A percentile compares a stretch with the other conserved stretches of the same genome.
Evolutionary conservation across 176 grass and related monocot species (phyloP).

Genomic region (Aegilops bicornis): DNA sequence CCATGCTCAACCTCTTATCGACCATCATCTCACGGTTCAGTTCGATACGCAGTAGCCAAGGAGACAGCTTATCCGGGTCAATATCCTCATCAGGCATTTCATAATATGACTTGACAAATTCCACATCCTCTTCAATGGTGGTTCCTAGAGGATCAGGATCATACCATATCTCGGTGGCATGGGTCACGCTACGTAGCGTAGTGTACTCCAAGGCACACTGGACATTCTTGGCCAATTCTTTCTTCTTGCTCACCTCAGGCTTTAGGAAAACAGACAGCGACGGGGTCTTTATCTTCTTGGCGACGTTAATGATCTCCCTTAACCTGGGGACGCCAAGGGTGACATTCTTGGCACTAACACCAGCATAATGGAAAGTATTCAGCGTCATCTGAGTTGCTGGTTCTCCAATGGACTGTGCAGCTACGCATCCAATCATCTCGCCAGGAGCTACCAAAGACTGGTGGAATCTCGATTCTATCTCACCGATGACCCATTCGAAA

Average conservation of each 20-base stretch:
- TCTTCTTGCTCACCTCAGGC: constrained; percentile 77
- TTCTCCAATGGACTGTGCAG: constrained; percentile 97
- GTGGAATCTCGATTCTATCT: constrained; percentile 90
- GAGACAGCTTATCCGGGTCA: constrained; percentile 85
- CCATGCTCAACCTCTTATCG: constrained; percentile 99
- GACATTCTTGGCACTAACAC: constrained; percentile 99
- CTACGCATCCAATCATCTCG: constrained; percentile 99
- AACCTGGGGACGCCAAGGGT: constrained; percentile 97
- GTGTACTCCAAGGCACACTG: constrained; percentile 98
- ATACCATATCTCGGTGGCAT: constrained; percentile 97
- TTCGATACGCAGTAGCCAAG: constrained; percentile 91
- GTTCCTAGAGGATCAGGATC: constrained; percentile 90
- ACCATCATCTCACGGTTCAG: constrained; percentile 99
- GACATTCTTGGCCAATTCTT: constrained; percentile 92
- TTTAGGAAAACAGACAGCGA: constrained; percentile 91
- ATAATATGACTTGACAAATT: constrained; percentile 93
- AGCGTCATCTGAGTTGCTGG: constrained; percentile 95
- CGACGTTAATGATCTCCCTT: constrained; percentile 97
- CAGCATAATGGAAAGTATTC: constrained; percentile 99
- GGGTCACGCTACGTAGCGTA: constrained; percentile 88
- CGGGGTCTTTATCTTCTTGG: constrained; percentile 98
- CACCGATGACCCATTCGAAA: constrained; percentile 99
- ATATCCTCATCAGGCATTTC: constrained; percentile 99
- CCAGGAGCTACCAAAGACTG: constrained; percentile 92
- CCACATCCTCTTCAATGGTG: constrained; percentile 91